These are phyloP conservation scores for Amanita thiersii DNA, from an alignment of 768 basidiomycete species.

Conservation along the genomic window DNA sequence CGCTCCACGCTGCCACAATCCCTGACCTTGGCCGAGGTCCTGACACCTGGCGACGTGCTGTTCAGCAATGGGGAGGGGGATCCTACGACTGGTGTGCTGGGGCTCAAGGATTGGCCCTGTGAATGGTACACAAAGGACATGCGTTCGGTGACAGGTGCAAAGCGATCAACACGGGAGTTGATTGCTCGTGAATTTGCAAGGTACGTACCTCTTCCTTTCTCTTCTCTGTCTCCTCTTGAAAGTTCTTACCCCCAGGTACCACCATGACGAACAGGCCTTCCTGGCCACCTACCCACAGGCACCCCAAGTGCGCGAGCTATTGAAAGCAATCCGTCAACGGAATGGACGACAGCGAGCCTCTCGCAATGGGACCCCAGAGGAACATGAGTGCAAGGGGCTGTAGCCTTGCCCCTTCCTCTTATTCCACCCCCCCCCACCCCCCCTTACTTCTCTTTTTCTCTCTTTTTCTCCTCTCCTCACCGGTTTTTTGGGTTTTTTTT, in stretches of 20 bases:
- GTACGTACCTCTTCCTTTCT: background rate
- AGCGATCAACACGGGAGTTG: slow-evolving; percentile 2
- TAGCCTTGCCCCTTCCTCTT: background rate
- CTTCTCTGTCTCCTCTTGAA: background rate
- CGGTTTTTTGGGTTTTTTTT: no score
- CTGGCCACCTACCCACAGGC: slow-evolving; percentile 6
- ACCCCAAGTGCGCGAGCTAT: background rate
- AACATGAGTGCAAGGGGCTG: background rate
- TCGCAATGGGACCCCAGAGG: slow-evolving; percentile 7
- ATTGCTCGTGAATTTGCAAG: slow-evolving; percentile 1
- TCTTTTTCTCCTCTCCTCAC: background rate
- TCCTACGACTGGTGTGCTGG: background rate
- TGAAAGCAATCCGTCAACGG: slow-evolving; percentile 4
- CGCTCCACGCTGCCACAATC: no score
- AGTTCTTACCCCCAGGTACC: background rate
- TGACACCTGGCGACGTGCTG: slow-evolving; percentile 6
- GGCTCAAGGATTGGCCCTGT: slow-evolving; percentile 7
- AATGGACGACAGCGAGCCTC: background rate
- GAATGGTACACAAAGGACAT: slow-evolving; percentile 8
- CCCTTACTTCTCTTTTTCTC: background rate
- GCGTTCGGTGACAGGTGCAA: slow-evolving; percentile 3
- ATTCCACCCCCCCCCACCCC: background rate
- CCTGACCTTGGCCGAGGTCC: slow-evolving; percentile 5
- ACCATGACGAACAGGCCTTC: slow-evolving; percentile 2
- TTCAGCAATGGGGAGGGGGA: slow-evolving; percentile 9